Evolutionary conservation across 2,329 filamentous ascomycete species (phyloP).

Genomic region (Nannizziopsis barbatae): DNA sequence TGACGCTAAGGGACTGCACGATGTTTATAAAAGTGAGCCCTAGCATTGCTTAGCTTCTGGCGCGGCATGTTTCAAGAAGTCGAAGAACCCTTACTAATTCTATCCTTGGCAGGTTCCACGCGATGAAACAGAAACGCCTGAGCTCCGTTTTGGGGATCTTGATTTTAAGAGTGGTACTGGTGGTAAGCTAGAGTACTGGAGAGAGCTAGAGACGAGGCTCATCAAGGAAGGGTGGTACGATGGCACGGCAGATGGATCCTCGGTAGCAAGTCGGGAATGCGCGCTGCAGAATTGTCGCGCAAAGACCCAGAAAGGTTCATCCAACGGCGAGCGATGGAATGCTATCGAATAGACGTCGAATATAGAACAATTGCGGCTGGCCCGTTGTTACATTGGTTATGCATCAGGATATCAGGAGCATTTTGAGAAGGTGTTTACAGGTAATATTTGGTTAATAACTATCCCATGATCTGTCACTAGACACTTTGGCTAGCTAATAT

Average conservation of each 20-base stretch:
- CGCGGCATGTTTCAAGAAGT: background rate
- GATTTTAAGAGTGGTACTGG: slow-evolving; percentile 59
- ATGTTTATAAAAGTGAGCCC: slow-evolving; percentile 54
- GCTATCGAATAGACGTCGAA: background rate
- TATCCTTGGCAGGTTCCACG: slow-evolving; percentile 24
- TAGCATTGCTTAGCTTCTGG: background rate
- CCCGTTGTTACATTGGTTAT: no score
- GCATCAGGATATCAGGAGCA: no score
- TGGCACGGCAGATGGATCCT: slow-evolving; percentile 26
- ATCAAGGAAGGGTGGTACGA: slow-evolving; percentile 59
- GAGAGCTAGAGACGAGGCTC: slow-evolving; percentile 49
- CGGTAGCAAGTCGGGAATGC: background rate
- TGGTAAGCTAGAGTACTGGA: slow-evolving; percentile 60
- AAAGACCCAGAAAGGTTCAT: background rate
- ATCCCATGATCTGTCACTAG: no score
- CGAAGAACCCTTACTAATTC: background rate
- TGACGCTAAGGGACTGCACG: slow-evolving; percentile 73
- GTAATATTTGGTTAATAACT: no score
- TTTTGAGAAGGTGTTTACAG: no score
- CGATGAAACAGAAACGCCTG: slow-evolving; percentile 24
- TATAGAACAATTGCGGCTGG: no score
- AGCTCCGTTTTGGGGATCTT: slow-evolving; percentile 57
- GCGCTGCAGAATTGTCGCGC: background rate
- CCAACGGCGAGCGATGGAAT: no score
- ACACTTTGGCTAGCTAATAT: no score